A percentile compares a stretch with the other conserved stretches of the same genome.
Conservation (phyloP, 805 yeast species). For the Candida loeiensis region DNA sequence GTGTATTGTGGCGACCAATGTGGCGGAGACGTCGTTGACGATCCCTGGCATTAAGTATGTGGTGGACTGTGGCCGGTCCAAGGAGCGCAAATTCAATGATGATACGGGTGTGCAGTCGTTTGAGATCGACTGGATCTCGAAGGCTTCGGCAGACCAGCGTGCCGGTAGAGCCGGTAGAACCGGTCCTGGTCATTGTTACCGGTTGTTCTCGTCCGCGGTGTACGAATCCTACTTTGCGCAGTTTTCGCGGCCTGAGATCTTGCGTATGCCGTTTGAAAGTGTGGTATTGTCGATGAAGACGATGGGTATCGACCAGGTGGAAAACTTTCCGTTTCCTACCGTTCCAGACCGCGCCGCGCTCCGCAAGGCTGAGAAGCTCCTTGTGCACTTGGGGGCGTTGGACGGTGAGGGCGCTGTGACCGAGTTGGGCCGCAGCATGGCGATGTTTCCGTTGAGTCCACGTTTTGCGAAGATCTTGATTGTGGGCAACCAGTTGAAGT, state of each 20-base stretch:
- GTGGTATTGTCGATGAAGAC: conserved; percentile 94
- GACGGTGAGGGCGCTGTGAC: conserved; percentile 57
- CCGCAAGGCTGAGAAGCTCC: conserved; percentile 59
- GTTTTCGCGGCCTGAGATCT: conserved; percentile 84
- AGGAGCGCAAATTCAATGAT: conserved; percentile 79
- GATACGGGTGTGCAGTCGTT: conserved; percentile 90
- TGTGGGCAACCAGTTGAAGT: conserved; percentile 80
- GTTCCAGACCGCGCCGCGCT: conserved; percentile 71
- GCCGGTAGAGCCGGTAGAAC: conserved; percentile 98
- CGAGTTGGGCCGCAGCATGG: conserved; percentile 78
- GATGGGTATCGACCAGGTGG: conserved; percentile 90
- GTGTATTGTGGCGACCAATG: conserved; percentile 94
- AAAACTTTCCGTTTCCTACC: conserved; percentile 95
- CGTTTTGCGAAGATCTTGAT: conserved; percentile 87
- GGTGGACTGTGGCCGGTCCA: conserved; percentile 91
- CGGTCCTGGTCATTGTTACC: conserved; percentile 96
- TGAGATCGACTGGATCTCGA: conserved; percentile 86
- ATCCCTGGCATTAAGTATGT: conserved; percentile 95
- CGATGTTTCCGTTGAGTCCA: conserved; percentile 89
- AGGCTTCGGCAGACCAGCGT: conserved; percentile 95
- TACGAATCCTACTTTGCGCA: conserved; percentile 80
- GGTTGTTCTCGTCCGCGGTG: conserved; percentile 90
- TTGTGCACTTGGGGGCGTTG: conserved; percentile 77
- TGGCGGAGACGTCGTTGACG: conserved; percentile 96
- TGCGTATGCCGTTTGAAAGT: conserved; percentile 94